These are phyloP conservation scores for Phytophthora sp. DNA, from an alignment of 352 stramenopile species.

Conservation along the genomic window DNA sequence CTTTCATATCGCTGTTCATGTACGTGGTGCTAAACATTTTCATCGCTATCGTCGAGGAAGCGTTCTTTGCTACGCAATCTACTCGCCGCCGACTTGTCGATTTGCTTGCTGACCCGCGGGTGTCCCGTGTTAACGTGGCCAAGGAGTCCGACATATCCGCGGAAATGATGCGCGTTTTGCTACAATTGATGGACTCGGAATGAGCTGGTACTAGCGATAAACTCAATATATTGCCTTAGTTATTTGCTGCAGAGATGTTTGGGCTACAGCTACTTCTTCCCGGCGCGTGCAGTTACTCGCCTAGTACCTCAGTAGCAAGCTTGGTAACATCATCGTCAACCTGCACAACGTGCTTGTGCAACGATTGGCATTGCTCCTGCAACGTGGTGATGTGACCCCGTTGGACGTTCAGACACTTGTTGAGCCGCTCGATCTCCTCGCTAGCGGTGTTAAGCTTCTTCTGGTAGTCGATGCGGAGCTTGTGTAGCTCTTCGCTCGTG, in stretches of 20 bases:
- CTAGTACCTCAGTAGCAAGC: slow-evolving; percentile 79
- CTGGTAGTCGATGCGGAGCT: slow-evolving; percentile 79
- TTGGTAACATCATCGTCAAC: slow-evolving; percentile 88
- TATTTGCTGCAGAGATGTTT: slow-evolving; percentile 15
- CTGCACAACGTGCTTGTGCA: slow-evolving; percentile 86
- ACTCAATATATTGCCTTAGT: slow-evolving; percentile 23
- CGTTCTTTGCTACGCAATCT: slow-evolving; percentile 89
- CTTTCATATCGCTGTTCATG: slow-evolving; percentile 93
- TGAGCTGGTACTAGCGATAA: slow-evolving; percentile 6
- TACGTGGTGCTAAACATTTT: slow-evolving; percentile 94
- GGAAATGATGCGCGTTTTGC: slow-evolving; percentile 61
- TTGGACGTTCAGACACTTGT: slow-evolving; percentile 86
- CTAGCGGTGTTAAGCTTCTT: slow-evolving; percentile 84
- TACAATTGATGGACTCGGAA: slow-evolving; percentile 51
- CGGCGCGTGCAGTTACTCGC: no score
- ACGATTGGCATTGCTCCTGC: slow-evolving; percentile 82
- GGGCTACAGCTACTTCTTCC: no score
- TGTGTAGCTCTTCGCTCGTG: slow-evolving; percentile 78
- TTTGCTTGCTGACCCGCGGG: slow-evolving; percentile 58
- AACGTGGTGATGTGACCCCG: slow-evolving; percentile 84
- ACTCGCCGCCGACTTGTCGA: slow-evolving; percentile 65
- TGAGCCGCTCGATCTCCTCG: slow-evolving; percentile 84
- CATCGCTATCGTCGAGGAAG: slow-evolving; percentile 91
- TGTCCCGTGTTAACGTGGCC: slow-evolving; percentile 34
- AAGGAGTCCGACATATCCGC: slow-evolving; percentile 58